Evolutionary conservation across 306 rosid genomes (phyloP), one percentile per base, ranked within the genome.

Genomic region (Lathyrus tuberosus): DNA sequence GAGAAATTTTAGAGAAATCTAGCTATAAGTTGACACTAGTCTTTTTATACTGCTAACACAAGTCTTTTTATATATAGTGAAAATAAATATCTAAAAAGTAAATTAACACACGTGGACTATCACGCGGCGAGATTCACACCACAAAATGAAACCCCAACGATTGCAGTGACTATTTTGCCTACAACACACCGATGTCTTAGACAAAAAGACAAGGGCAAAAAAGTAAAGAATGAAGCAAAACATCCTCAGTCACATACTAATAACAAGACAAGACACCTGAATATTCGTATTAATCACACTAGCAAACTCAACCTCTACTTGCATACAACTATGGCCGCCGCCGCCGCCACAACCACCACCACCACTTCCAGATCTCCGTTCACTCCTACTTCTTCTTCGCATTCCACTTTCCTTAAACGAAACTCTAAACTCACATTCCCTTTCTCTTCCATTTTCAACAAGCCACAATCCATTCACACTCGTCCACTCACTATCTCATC

Each of bases 251-350:
- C 20, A 3, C 63, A 26, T 4, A 13, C 3, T 6, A 3, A 28
- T 7, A 47, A 48, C 48, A 3, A 51, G 35, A 24, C 35, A 28
- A 31, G 8, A 35, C 20, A 56, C 2, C 14, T 15, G 44, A 60
- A 33, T 17, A 33, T 35, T 33, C 5, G 1, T 20, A 60, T 8
- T 20, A 0, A 33, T 8, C 1, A 33, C 65, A 60, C n/a, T n/a
- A 15, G n/a, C 14, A 59, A 59, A 59, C 22, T 3, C 49, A 2
- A 52, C 9, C 66, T 38, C 40, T 26, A 12, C 40, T 3, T 28
- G 1, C 54, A 65, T 33, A 58, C 76, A 3, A 5, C 68, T 28
- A 87, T 85, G 94, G 88, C 88, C 44, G 80, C 83, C 15, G 10
- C 77, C 5, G 22, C 87, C 13, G 7, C 77, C 6, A 13, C 88